Evolutionary conservation across 495 filamentous ascomycete species (phyloP).

Genomic region (Cryomyces antarcticus): DNA sequence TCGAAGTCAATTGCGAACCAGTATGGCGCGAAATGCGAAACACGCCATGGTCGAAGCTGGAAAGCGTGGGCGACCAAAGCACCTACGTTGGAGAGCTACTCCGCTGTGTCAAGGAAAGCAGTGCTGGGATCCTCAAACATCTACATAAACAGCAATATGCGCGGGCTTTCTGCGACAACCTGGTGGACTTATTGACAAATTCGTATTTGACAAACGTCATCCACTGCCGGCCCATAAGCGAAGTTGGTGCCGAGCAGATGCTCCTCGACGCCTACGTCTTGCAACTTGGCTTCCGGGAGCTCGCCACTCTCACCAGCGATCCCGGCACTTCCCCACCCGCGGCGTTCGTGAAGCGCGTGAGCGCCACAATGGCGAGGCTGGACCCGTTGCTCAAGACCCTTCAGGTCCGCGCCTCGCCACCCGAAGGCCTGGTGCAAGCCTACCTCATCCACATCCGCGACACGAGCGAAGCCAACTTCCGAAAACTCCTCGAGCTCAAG

Average conservation of each 20-base stretch:
- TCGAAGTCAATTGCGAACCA: conserved; percentile 63
- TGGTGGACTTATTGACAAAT: conserved; percentile 67
- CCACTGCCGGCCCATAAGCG: conserved; percentile 71
- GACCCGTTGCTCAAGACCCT: conserved; percentile 90
- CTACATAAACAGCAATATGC: conserved; percentile 90
- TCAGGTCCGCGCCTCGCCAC: conserved; percentile 76
- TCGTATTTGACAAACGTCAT: conserved; percentile 69
- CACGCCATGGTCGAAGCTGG: conserved; percentile 85
- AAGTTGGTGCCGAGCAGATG: conserved; percentile 97
- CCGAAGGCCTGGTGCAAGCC: conserved; percentile 88
- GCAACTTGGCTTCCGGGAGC: conserved; percentile 56
- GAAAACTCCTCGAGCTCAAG: conserved; percentile 65
- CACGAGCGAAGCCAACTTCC: conserved; percentile 58
- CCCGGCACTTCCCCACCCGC: conserved; percentile 15
- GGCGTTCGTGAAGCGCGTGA: conserved; percentile 60
- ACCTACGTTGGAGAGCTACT: conserved; percentile 73
- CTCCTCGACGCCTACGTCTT: conserved; percentile 83
- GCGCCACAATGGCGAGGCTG: conserved; percentile 62
- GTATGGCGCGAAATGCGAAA: conserved; percentile 96
- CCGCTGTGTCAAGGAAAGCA: conserved; percentile 42
- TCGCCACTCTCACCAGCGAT: conserved; percentile 36
- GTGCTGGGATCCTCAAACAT: conserved; percentile 50
- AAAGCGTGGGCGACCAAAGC: conserved; percentile 87
- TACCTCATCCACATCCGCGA: conserved; percentile 38
- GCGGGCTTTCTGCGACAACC: conserved; percentile 79